These are phyloP conservation scores for Grammothele lineata DNA, from an alignment of 768 basidiomycete species.

Conservation along the genomic window DNA sequence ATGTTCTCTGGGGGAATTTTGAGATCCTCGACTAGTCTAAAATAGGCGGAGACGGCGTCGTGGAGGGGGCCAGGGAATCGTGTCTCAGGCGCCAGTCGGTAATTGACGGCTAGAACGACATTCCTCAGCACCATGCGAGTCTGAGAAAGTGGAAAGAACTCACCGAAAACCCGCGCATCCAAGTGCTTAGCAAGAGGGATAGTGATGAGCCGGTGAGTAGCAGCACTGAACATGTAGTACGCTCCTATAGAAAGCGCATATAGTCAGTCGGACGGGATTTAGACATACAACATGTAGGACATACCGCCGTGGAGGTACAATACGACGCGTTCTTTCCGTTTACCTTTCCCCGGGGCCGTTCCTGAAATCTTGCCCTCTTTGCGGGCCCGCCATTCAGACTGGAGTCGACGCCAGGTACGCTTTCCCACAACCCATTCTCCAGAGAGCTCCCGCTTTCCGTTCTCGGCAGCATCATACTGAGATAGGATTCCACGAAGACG, in stretches of 20 bases:
- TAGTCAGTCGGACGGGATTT: not conserved
- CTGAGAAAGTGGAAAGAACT: constrained; percentile 17
- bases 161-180: constrained; percentile 84
- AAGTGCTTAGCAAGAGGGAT: constrained; percentile 88
- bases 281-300: constrained; percentile 16
- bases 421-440: constrained; percentile 99
- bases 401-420: constrained; percentile 82
- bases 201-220: constrained; percentile 85
- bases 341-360: constrained; percentile 24
- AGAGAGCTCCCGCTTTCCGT: constrained; percentile 73
- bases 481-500: constrained; percentile 76
- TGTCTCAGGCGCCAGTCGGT: constrained; percentile 94
- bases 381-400: constrained; percentile 68
- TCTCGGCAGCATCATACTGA: constrained; percentile 69
- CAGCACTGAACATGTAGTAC: constrained; percentile 89
- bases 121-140: not conserved
- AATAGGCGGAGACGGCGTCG: constrained; percentile 83
- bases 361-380: constrained; percentile 3
- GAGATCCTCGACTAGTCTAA: constrained; percentile 83
- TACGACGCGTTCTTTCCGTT: constrained; percentile 73
- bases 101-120: constrained; percentile 69
- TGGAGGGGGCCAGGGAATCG: constrained; percentile 86
- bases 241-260: constrained; percentile 57
- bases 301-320: constrained; percentile 91
- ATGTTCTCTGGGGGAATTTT: constrained; percentile 91